phyloP scores from a whole-genome alignment of 2,329 filamentous ascomycete species.

The Neonectria ditissima region DNA sequence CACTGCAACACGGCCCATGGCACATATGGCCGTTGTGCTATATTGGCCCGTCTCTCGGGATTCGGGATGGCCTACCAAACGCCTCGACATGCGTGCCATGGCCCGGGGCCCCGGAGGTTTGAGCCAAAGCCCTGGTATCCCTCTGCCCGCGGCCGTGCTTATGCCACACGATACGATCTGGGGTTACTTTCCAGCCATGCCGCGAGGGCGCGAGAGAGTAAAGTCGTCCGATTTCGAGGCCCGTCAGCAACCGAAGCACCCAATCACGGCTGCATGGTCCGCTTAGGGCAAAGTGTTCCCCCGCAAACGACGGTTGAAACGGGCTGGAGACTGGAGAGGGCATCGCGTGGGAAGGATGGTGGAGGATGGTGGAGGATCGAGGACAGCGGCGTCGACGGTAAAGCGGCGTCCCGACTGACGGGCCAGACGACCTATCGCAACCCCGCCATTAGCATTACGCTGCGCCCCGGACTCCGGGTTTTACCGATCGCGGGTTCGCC shows the following conservation, averaged over 20 bases:
- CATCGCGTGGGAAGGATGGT: not conserved
- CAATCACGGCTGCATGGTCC: conserved; percentile 14
- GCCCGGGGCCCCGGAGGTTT: not conserved
- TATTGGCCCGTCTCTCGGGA: conserved; percentile 8
- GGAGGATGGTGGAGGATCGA: not conserved
- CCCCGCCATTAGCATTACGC: conserved; percentile 49
- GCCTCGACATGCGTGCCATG: not conserved
- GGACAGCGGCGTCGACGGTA: conserved; percentile 10
- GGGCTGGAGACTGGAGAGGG: not conserved
- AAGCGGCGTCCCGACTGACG: conserved; percentile 28
- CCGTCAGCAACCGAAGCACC: conserved; percentile 5
- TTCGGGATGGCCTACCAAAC: conserved; percentile 7
- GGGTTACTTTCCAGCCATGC: conserved; percentile 1
- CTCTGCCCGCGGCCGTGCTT: conserved; percentile 12
- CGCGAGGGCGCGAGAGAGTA: not conserved
- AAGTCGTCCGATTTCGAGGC: conserved; percentile 14
- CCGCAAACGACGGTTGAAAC: not conserved
- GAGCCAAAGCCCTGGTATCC: conserved; percentile 15
- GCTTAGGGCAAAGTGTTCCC: not conserved
- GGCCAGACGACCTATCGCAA: conserved; percentile 46
- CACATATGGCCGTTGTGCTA: not conserved
- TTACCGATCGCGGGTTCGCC: conserved; percentile 36
- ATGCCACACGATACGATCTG: conserved; percentile 1
- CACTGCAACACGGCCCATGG: not conserved
- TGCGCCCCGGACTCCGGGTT: conserved; percentile 40